Conservation (phyloP, 352 stramenopile genomes). For the Pythium sp. region DNA sequence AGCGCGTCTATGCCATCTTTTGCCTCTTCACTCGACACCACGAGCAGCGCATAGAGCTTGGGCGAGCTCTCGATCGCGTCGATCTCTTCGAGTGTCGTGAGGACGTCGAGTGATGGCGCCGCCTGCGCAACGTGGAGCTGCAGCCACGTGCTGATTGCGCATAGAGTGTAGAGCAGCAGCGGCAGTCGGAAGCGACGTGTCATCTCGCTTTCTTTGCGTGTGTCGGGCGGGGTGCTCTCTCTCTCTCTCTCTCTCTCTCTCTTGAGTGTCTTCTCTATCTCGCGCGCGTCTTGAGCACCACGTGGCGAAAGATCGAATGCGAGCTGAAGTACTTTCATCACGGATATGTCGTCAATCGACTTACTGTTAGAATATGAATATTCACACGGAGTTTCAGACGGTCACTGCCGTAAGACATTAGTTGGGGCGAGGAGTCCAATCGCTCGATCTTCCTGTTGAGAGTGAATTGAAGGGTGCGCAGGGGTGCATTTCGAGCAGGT, state of each 20-base stretch:
- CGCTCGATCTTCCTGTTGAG: too few relatives aligned
- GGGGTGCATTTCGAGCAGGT: too few relatives aligned
- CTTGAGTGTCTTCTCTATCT: neutral
- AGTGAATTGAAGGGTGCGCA: too few relatives aligned
- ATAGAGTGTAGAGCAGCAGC: neutral
- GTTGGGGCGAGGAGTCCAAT: too few relatives aligned
- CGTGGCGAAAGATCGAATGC: conserved; percentile 10
- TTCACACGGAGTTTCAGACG: too few relatives aligned
- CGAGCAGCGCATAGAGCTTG: conserved; percentile 13
- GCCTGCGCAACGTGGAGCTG: neutral
- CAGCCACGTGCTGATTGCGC: neutral
- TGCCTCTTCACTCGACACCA: conserved; percentile 14
- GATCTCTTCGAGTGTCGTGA: conserved; percentile 10
- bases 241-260: neutral
- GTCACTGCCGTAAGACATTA: too few relatives aligned
- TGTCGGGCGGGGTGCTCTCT: neutral
- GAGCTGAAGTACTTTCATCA: neutral
- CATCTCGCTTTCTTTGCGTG: neutral
- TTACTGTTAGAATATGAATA: too few relatives aligned
- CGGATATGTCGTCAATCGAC: neutral
- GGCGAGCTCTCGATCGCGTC: conserved; percentile 14
- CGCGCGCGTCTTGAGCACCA: neutral
- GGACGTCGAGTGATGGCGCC: conserved; percentile 4
- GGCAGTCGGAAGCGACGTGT: neutral
- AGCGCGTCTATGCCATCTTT: conserved; percentile 25